Evolutionary conservation across 1,284 basidiomycete species (phyloP).

Genomic region (Trametes pubescens): DNA sequence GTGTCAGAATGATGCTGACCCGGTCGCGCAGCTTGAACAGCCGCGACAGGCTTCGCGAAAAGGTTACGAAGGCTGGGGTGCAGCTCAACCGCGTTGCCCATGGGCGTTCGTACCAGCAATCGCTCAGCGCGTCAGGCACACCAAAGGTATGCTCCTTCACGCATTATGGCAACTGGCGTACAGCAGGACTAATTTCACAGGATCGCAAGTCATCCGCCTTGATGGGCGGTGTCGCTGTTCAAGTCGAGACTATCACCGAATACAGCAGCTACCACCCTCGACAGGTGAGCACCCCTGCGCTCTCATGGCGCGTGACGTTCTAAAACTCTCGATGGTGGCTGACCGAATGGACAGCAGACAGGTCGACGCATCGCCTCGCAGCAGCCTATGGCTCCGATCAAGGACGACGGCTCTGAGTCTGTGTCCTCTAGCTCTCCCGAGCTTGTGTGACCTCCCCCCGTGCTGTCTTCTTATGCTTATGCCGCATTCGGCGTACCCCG

Average conservation of each 20-base stretch:
- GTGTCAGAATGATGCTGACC: background rate
- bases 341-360: background rate
- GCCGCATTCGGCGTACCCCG: slow-evolving; percentile 1
- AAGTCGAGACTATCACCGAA: slow-evolving; percentile 31
- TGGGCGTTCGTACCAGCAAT: slow-evolving; percentile 21
- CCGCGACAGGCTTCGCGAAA: slow-evolving; percentile 35
- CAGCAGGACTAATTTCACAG: background rate
- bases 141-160: slow-evolving; percentile 12
- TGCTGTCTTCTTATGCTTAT: background rate
- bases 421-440: slow-evolving; percentile 15
- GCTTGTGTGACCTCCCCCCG: background rate
- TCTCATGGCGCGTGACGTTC: background rate
- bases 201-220: slow-evolving; percentile 8
- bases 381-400: slow-evolving; percentile 12
- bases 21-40: slow-evolving; percentile 33
- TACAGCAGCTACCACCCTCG: slow-evolving; percentile 23
- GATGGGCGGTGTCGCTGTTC: slow-evolving; percentile 20
- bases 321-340: background rate
- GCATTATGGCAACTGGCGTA: background rate
- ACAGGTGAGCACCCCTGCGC: background rate
- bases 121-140: slow-evolving; percentile 9
- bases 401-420: slow-evolving; percentile 22
- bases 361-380: background rate
- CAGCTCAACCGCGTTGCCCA: slow-evolving; percentile 28
- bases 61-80: slow-evolving; percentile 28